These are phyloP conservation scores for Glycine latifolia DNA, from an alignment of 306 rosid genomes.

Conservation along the genomic window DNA sequence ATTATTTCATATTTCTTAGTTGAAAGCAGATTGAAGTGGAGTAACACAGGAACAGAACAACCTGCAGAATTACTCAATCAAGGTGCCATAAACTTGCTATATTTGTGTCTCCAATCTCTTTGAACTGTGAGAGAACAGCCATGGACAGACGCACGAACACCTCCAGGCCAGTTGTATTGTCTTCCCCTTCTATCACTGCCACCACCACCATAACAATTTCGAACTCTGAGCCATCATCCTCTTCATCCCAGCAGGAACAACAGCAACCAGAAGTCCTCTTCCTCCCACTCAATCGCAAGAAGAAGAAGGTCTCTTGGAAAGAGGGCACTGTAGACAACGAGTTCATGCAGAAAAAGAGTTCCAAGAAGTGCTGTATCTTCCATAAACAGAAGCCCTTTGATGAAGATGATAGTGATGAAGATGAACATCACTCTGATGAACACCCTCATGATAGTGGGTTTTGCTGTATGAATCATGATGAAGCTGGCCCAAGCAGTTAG, in stretches of 20 bases:
- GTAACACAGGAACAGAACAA: constrained; percentile 19
- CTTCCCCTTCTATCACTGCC: constrained; percentile 45
- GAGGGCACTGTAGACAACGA: constrained; percentile 96
- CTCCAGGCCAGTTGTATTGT: constrained; percentile 26
- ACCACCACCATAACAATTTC: constrained; percentile 64
- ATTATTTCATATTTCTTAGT: constrained; percentile 25
- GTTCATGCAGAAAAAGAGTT: constrained; percentile 95
- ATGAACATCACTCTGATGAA: constrained; percentile 51
- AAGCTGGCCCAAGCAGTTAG: constrained; percentile 57
- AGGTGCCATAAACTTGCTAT: constrained; percentile 16
- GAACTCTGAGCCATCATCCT: constrained; percentile 50
- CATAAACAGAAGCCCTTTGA: constrained; percentile 76
- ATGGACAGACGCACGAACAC: constrained; percentile 44
- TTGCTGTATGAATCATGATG: constrained; percentile 57
- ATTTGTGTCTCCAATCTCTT: constrained; percentile 1
- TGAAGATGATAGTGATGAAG: constrained; percentile 86
- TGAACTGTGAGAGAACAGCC: constrained; percentile 9
- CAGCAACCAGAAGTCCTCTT: constrained; percentile 65
- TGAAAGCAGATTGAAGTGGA: constrained; percentile 14
- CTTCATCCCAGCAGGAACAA: constrained; percentile 59
- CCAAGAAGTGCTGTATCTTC: constrained; percentile 95
- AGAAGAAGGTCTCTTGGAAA: constrained; percentile 93
- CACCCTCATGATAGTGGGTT: constrained; percentile 51
- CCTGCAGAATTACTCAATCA: constrained; percentile 14
- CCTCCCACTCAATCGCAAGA: constrained; percentile 79